These are phyloP conservation scores for Oropetium thomaeum DNA, from an alignment of 176 grass and related monocot species.

Conservation along the genomic window DNA sequence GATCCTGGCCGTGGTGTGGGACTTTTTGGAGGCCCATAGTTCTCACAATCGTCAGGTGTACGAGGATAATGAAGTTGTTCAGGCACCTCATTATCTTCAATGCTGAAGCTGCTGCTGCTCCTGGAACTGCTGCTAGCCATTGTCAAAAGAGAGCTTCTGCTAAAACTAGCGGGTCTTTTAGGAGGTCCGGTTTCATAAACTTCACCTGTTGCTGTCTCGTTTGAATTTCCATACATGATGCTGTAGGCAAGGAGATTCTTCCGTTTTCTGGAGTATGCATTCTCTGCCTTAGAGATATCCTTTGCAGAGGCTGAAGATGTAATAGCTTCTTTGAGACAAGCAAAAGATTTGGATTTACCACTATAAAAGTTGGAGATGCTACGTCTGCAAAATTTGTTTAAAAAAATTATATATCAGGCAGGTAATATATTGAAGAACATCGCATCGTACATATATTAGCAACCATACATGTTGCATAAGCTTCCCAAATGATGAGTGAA, in stretches of 20 bases:
- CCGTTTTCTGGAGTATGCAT: constrained; percentile 54
- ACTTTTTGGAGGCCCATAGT: not conserved
- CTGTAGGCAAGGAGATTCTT: constrained; percentile 61
- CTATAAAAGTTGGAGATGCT: constrained; percentile 71
- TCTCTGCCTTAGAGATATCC: constrained; percentile 63
- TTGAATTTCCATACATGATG: constrained; percentile 46
- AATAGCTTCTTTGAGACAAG: constrained; percentile 46
- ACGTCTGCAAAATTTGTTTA: constrained; percentile 42
- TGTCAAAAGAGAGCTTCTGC: constrained; percentile 24
- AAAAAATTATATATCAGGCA: not conserved
- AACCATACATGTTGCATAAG: not conserved
- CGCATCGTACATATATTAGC: not conserved
- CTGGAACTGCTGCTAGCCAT: constrained; percentile 38
- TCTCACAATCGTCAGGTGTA: not conserved
- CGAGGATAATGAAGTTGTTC: not conserved
- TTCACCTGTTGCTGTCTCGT: not conserved
- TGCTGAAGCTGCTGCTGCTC: constrained; percentile 45
- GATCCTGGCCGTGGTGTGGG: not conserved
- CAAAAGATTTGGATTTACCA: constrained; percentile 82
- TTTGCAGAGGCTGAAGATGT: constrained; percentile 48
- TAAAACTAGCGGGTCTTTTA: constrained; percentile 39
- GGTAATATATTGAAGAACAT: not conserved
- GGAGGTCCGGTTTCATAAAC: constrained; percentile 9
- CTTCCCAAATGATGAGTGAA: constrained; percentile 1
- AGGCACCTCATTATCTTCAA: constrained; percentile 22